phyloP scores from a whole-genome alignment of 257 asterid genomes.

The Nemophila menziesii region DNA sequence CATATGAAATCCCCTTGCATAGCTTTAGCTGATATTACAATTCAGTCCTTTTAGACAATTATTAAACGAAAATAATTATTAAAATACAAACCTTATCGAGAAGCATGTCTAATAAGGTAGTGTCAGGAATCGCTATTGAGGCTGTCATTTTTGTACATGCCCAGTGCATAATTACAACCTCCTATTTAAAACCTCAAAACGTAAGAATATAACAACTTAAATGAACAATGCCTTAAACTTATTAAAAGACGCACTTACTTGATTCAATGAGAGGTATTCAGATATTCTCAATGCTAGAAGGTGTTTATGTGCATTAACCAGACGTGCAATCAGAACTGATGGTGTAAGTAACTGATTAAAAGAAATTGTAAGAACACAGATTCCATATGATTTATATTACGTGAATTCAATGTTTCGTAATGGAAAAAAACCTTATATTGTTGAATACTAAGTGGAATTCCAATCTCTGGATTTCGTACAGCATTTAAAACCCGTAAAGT shows the following conservation, averaged over 20 bases:
- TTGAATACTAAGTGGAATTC: conserved; percentile 86
- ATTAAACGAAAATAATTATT: conserved; percentile 1
- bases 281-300: conserved; percentile 78
- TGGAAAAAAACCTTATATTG: conserved; percentile 68
- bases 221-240: neutral
- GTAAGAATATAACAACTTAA: neutral
- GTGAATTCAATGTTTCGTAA: conserved; percentile 8
- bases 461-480: conserved; percentile 66
- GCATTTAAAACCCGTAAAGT: conserved; percentile 80
- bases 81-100: conserved; percentile 64
- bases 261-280: conserved; percentile 69
- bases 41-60: conserved; percentile 17
- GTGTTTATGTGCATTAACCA: conserved; percentile 77
- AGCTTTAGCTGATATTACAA: conserved; percentile 61
- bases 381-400: too few species aligned
- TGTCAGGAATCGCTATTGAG: conserved; percentile 64
- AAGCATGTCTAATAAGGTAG: conserved; percentile 59
- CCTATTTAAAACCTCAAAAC: conserved; percentile 38
- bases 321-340: conserved; percentile 73
- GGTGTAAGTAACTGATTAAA: conserved; percentile 78
- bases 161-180: conserved; percentile 94
- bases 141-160: conserved; percentile 72
- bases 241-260: conserved; percentile 41
- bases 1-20: conserved; percentile 97
- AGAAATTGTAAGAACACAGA: conserved; percentile 1